Conservation (phyloP, 1,284 basidiomycete species). For the Taiwanofungus camphoratus region DNA sequence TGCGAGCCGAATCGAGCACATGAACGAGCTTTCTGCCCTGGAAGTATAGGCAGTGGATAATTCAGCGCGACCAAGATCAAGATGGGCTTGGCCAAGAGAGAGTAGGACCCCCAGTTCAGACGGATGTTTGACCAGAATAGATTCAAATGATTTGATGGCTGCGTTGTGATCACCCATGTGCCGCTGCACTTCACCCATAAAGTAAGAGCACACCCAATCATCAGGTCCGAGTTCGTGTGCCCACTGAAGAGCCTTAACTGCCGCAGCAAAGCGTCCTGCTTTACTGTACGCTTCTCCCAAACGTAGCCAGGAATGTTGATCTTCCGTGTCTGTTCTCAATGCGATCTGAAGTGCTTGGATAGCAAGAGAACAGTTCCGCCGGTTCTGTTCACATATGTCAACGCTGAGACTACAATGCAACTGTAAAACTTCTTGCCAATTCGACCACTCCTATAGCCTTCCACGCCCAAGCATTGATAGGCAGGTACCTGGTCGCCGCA, state of each 20-base stretch:
- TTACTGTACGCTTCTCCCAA: slow-evolving; percentile 90
- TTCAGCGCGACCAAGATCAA: slow-evolving; percentile 70
- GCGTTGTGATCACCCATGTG: slow-evolving; percentile 74
- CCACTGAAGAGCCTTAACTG: slow-evolving; percentile 80
- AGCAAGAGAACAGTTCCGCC: slow-evolving; percentile 70
- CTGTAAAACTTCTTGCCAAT: slow-evolving; percentile 51
- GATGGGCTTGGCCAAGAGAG: slow-evolving; percentile 69
- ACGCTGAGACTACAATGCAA: not conserved
- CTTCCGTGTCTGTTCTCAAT: slow-evolving; percentile 74
- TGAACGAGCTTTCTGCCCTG: slow-evolving; percentile 72
- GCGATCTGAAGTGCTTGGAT: slow-evolving; percentile 88
- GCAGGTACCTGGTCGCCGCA: slow-evolving; percentile 50
- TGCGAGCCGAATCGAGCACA: slow-evolving; percentile 51
- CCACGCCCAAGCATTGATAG: slow-evolving; percentile 96
- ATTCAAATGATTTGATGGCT: slow-evolving; percentile 66
- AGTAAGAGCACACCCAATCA: slow-evolving; percentile 84
- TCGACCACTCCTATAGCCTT: slow-evolving; percentile 94
- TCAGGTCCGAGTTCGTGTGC: slow-evolving; percentile 65
- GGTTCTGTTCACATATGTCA: slow-evolving; percentile 43
- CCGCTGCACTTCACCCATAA: slow-evolving; percentile 83
- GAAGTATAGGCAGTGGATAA: slow-evolving; percentile 63
- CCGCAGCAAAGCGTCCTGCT: slow-evolving; percentile 85
- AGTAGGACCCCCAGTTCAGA: slow-evolving; percentile 68
- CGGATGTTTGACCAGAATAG: slow-evolving; percentile 53
- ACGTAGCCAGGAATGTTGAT: slow-evolving; percentile 81